Base-by-base conservation (phyloP, 148 eudicot species). In the Amaranthus cruentus region DNA sequence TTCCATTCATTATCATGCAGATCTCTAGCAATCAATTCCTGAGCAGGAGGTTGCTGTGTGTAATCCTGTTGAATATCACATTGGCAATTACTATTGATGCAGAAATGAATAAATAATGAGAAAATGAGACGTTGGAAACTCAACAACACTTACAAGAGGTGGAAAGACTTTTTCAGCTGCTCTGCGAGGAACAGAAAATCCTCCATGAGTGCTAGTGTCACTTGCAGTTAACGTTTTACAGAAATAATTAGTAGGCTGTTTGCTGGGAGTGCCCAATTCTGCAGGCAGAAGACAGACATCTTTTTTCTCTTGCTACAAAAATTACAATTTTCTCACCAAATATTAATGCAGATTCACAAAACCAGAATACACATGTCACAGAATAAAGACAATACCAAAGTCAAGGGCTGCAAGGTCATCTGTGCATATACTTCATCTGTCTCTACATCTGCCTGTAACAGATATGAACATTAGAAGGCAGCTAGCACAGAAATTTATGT, bases 131-230 rank as follows among this genome's bases (percentile, higher is more conserved):
- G 18, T 9, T 46, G 54, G 13, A 11, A n/a, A 14, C 49, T 76
- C 54, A 18, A 66, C 11, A 68, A n/a, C 47, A 80, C 85, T 63
- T 79, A 89, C 93, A 71, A 89, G 84, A 59, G 90, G 93, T 70
- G 93, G 93, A 73, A 89, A 89, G 50, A 89, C 90, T 84, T 89
- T 89, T 72, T 89, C 93, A 65, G 93, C 93, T 67, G 93, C 93
- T 53, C 93, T 87, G 10, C 93, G 93, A 73, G 90, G 93, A 54
- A 89, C 93, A 73, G 93, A 89, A 70, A 89, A 89, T 62, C 93
- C 93, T 63, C 93, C 93, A 79, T 89, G 93, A 51, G 93, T 89
- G 47, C 93, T 89, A 10, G 93, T 89, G 80, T 89, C 93, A 62
- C 93, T 89, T 56, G 93, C 93, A 14, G 93, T 89, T 66, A 89